Conservation (phyloP, 2,329 filamentous ascomycete genomes). For the Aspergillus sp. region DNA sequence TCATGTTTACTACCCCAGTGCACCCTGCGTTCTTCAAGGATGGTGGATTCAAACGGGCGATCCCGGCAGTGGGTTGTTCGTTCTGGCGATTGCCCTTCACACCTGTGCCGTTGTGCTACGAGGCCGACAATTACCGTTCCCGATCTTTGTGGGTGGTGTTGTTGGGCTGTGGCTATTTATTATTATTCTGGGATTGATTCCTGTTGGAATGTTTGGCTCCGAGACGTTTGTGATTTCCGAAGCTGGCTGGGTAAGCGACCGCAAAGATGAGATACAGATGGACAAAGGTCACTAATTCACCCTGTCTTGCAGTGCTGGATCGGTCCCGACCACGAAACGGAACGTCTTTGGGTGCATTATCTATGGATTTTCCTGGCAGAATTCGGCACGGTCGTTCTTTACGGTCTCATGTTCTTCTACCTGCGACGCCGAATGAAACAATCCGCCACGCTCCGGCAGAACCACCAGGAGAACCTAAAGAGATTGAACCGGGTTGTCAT, state of each 20-base stretch:
- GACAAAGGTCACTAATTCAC: slow-evolving; percentile 3
- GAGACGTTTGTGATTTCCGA: slow-evolving; percentile 52
- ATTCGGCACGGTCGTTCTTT: slow-evolving; percentile 54
- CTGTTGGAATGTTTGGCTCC: slow-evolving; percentile 44
- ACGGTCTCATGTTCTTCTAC: slow-evolving; percentile 52
- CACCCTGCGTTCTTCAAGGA: slow-evolving; percentile 53
- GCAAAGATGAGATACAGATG: background rate
- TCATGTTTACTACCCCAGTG: slow-evolving; percentile 46
- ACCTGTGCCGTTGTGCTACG: slow-evolving; percentile 52
- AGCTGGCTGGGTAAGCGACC: slow-evolving; percentile 49
- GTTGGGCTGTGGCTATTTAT: slow-evolving; percentile 50
- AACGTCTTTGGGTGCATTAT: slow-evolving; percentile 56
- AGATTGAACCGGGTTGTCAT: slow-evolving; percentile 44
- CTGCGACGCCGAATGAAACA: slow-evolving; percentile 48
- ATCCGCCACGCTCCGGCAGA: slow-evolving; percentile 33
- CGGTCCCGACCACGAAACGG: slow-evolving; percentile 43
- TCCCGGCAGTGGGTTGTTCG: slow-evolving; percentile 53
- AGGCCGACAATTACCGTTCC: slow-evolving; percentile 49
- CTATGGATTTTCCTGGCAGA: slow-evolving; percentile 58
- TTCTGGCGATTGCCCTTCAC: slow-evolving; percentile 56
- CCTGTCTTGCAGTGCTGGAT: slow-evolving; percentile 51
- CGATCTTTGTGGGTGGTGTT: slow-evolving; percentile 48
- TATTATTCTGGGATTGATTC: slow-evolving; percentile 50
- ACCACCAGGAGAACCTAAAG: slow-evolving; percentile 36
- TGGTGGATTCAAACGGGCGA: slow-evolving; percentile 56